Conservation (phyloP, 2,329 filamentous ascomycete genomes). For the Pestalotiopsis fici region DNA sequence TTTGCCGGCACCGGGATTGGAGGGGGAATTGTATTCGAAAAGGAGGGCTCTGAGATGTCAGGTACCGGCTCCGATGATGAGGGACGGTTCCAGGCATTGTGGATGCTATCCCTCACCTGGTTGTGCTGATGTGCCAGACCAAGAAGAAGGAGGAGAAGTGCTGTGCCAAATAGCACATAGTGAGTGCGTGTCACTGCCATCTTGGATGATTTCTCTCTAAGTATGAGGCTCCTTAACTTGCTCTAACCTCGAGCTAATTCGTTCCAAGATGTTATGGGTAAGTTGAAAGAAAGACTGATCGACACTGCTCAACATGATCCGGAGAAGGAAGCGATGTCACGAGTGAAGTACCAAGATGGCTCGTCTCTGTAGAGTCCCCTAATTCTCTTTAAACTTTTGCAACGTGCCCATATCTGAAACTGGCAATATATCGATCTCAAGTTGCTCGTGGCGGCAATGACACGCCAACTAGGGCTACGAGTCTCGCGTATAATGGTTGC, state of each 20-base stretch:
- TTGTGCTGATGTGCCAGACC: slow-evolving; percentile 10
- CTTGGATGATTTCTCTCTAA: not conserved
- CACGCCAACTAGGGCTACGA: not conserved
- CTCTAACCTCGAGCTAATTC: not conserved
- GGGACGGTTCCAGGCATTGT: slow-evolving; percentile 1
- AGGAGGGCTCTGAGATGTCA: not conserved
- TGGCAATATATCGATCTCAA: not conserved
- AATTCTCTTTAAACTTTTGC: not conserved
- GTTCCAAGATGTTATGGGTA: not conserved
- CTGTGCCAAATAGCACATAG: slow-evolving; percentile 6
- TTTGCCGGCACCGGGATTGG: not conserved
- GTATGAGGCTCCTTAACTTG: not conserved
- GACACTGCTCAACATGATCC: not conserved
- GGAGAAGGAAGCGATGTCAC: not conserved
- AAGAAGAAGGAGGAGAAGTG: slow-evolving; percentile 7
- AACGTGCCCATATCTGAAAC: not conserved
- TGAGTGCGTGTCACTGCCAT: slow-evolving; percentile 8
- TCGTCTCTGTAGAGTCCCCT: not conserved
- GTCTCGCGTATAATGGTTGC: not conserved
- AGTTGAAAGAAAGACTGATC: not conserved
- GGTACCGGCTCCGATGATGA: not conserved
- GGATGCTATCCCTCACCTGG: slow-evolving; percentile 7
- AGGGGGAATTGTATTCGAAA: not conserved
- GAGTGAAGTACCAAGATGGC: not conserved
- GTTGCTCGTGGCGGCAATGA: not conserved